Percentiles rank a stretch among this genome's conserved stretches.
These are phyloP conservation scores for Euphorbia schlechtendalii DNA, from an alignment of 441 rosid species.

Conservation along the genomic window DNA sequence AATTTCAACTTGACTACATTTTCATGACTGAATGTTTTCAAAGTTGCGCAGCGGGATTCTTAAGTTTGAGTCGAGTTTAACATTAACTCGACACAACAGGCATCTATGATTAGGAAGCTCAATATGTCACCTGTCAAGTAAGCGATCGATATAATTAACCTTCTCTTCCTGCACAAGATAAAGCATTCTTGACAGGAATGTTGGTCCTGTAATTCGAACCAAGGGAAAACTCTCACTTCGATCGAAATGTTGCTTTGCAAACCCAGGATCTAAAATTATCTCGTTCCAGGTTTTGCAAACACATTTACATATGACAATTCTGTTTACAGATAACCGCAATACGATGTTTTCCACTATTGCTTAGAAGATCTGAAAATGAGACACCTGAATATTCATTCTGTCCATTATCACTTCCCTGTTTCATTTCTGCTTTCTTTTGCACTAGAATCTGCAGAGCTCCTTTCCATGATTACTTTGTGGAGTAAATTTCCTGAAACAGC, in stretches of 20 bases:
- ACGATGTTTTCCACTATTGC: background rate
- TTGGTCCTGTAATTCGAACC: background rate
- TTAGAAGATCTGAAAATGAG: background rate
- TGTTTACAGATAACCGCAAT: background rate
- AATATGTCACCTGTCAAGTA: background rate
- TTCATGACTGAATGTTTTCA: background rate
- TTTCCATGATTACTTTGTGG: background rate
- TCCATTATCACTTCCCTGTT: background rate
- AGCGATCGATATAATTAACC: background rate
- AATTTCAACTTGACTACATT: background rate
- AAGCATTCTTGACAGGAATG: constrained; percentile 3
- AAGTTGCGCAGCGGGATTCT: constrained; percentile 8
- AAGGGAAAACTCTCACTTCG: constrained; percentile 2
- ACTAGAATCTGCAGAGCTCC: background rate
- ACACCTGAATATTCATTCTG: background rate
- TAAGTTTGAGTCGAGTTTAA: constrained; percentile 13
- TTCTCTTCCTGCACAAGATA: constrained; percentile 10
- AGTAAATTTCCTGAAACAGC: background rate
- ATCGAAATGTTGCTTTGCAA: constrained; percentile 6
- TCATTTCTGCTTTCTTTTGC: background rate
- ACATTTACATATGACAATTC: constrained; percentile 4
- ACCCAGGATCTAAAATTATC: constrained; percentile 6
- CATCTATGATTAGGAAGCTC: background rate
- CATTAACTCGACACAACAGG: background rate
- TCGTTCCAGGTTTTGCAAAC: constrained; percentile 4